These are phyloP conservation scores for Infundibulicybe gibba DNA, from an alignment of 768 basidiomycete genomes.

Conservation along the genomic window DNA sequence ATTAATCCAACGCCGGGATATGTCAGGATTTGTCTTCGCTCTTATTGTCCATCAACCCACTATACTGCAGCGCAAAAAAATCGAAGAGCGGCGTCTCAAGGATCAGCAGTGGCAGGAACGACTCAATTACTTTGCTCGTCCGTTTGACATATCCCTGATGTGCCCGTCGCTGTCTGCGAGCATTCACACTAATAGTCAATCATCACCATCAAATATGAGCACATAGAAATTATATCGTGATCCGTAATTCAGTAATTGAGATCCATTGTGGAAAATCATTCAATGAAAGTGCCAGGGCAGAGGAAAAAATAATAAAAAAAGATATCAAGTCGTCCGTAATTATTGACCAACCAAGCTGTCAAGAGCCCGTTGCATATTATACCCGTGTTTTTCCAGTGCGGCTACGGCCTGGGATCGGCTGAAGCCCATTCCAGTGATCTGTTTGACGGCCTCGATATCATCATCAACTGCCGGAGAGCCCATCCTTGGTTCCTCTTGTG, in stretches of 20 bases:
- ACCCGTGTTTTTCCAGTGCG: conserved; percentile 81
- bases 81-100: conserved; percentile 23
- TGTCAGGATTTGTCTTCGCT: conserved; percentile 42
- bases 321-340: conserved; percentile 4
- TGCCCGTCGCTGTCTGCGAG: too few relatives aligned
- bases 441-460: conserved; percentile 74
- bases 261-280: too few relatives aligned
- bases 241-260: too few relatives aligned
- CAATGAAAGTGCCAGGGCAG: neutral
- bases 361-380: conserved; percentile 75
- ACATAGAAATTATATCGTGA: too few relatives aligned
- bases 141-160: conserved; percentile 18
- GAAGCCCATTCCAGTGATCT: conserved; percentile 90
- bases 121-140: conserved; percentile 26
- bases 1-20: conserved; percentile 37
- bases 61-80: conserved; percentile 32
- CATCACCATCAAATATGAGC: too few relatives aligned
- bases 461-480: conserved; percentile 58
- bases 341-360: conserved; percentile 60
- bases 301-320: conserved; percentile 1
- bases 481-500: conserved; percentile 39
- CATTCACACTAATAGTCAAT: too few relatives aligned
- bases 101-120: conserved; percentile 39
- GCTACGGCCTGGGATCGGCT: conserved; percentile 74
- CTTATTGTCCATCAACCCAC: conserved; percentile 51